Conservation (phyloP, 129 eudicot genomes). For the Saussurea involucrata region DNA sequence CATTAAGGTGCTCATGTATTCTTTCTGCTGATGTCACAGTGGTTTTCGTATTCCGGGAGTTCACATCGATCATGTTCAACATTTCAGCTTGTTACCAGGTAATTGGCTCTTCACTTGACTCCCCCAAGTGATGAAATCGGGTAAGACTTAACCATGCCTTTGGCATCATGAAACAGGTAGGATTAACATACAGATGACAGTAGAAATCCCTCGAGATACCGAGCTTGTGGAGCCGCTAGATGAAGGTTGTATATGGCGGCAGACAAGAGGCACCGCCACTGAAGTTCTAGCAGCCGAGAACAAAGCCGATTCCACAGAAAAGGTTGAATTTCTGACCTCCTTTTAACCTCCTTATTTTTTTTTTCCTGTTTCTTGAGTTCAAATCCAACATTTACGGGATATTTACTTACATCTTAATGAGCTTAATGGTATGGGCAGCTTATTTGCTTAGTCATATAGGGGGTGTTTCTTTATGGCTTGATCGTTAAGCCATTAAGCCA, state of each 20-base stretch:
- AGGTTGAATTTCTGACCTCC: slow-evolving; percentile 34
- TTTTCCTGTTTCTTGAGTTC: neutral
- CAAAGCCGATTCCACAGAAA: slow-evolving; percentile 55
- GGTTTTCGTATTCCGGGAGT: slow-evolving; percentile 40
- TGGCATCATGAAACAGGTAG: slow-evolving; percentile 51
- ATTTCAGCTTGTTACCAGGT: slow-evolving; percentile 73
- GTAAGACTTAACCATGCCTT: neutral
- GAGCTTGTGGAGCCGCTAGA: slow-evolving; percentile 72
- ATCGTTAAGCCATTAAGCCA: neutral
- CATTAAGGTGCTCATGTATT: neutral
- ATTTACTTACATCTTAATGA: neutral
- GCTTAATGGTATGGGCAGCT: too few relatives aligned
- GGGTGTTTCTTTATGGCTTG: neutral
- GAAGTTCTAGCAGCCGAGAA: slow-evolving; percentile 51
- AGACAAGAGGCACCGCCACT: slow-evolving; percentile 80
- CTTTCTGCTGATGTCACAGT: slow-evolving; percentile 36
- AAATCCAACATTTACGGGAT: neutral
- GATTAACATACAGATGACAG: slow-evolving; percentile 51
- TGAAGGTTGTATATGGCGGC: slow-evolving; percentile 78
- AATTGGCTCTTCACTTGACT: neutral
- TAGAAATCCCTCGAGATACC: slow-evolving; percentile 68
- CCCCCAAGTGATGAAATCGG: neutral
- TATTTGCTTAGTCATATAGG: neutral
- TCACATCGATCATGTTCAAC: slow-evolving; percentile 51
- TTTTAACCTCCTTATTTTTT: neutral